Evolutionary conservation across 805 yeast genomes (phyloP), one percentile per base, ranked within the genome.

Genomic region (Ogataea ganodermae): DNA sequence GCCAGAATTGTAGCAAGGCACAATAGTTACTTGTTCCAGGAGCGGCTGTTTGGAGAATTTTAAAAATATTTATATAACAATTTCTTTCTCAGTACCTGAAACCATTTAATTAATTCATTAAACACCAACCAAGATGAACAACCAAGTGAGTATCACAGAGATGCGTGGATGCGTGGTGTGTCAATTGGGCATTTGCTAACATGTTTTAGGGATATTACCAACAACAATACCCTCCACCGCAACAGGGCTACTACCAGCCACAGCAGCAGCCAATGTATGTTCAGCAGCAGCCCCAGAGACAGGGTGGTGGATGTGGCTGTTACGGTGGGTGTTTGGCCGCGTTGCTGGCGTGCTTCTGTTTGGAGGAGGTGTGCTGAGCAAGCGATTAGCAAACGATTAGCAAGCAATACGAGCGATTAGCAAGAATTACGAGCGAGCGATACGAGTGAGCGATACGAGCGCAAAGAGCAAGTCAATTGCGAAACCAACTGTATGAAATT

Each of bases 241-340:
- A 41, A 37, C 53, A 48, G 27, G 52, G 49, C 6, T 53, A 52
- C 48, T 58, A 58, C 53, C 56, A 51, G 33, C 56, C 50, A 20
- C 59, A 56, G 35, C 60, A 46, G 22, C 62, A 54, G 40, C 59
- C 62, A 31, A 51, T 58, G 48, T 58, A 58, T 38, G 56, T 53
- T 4, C 61, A 56, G 30, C 62, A 58, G 36, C 60, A 50, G 31
- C 58, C 51, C 3, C 59, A 42, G 16, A 30, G 43, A 27, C 33
- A 42, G 6, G 47, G 39, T 16, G 48, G 52, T 18, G 58, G 59
- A 9, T 51, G 55, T 32, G 55, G 58, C 4, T 49, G 53, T 38
- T 57, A 54, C 33, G 56, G 56, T 35, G 57, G 58, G 16, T 55
- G 59, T 44, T 35, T 45, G 20, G 53, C 56, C 14, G 54, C 56